These are phyloP conservation scores for Ophiostoma himal-ulmi DNA, from an alignment of 2,329 filamentous ascomycete species.

Conservation along the genomic window DNA sequence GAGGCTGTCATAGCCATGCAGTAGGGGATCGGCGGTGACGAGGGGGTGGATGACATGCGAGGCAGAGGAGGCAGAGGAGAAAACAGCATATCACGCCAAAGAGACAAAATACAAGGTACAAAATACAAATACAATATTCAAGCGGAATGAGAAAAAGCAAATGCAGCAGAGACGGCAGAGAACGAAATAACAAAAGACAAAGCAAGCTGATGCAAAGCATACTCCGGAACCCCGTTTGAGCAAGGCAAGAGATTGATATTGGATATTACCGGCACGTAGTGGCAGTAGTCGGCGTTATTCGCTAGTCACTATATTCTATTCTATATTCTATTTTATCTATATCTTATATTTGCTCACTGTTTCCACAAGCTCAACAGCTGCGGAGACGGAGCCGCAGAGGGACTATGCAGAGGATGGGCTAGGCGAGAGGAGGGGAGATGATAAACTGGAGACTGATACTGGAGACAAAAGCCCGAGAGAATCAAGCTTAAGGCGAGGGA, in stretches of 20 bases:
- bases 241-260: background rate
- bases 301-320: background rate
- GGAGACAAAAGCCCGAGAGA: background rate
- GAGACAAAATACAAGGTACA: too few species aligned
- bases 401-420: background rate
- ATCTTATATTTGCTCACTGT: background rate
- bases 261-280: conserved; percentile 6
- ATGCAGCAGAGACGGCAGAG: too few species aligned
- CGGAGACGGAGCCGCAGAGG: background rate
- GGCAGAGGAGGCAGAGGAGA: background rate
- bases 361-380: background rate
- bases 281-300: background rate
- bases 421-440: background rate
- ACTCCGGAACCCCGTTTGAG: background rate
- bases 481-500: conserved; percentile 1
- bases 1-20: background rate
- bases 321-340: background rate
- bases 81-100: background rate
- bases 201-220: background rate
- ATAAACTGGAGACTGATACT: background rate
- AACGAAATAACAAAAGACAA: background rate
- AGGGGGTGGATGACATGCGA: too few species aligned
- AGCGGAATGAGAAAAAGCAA: too few species aligned
- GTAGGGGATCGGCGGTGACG: background rate
- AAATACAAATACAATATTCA: background rate